Base-by-base conservation (phyloP, 805 yeast species). In the Monosporozyma solicola region DNA sequence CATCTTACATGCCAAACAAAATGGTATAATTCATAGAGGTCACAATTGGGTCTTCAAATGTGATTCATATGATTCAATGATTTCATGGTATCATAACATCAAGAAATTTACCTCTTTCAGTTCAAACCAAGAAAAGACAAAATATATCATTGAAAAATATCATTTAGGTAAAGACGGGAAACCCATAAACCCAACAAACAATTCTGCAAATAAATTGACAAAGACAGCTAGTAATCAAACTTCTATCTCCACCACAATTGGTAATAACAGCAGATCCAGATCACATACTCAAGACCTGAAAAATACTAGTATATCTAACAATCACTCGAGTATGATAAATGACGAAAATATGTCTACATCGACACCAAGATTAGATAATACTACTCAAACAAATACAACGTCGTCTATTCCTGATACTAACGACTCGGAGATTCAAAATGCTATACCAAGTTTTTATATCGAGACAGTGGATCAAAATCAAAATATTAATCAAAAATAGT, bases 1-100 rank as follows among this genome's bases (percentile, higher is more conserved):
- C 69, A 87, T 90, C 10, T 73, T 92, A 55, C 81, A 80, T 58
- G 81, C 90, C 16, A 87, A 85, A 62, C 83, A 84, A 57, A 80
- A 82, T 55, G 94, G 94, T 13, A 72, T 85, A 55, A 76, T 88
- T 57, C 84, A 83, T 56, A 77, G 88, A 62, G 87, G 89, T 45
- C 97, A 91, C 71, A 90, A 89, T 62, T 89, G 94, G 88, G 94
- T 91, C n/a, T 91, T 92, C 73, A 78, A 95, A 58, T 84, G 95
- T n/a, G 94, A 87, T 62, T 79, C 85, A 49, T 86, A 85, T 61
- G 85, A 83, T 44, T 69, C 78, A 33, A 87, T 90, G 92, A 80
- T 84, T 66, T 77, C 75, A 41, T 92, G 99, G 99, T 87, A 80
- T 68, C 80, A 80, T 58, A 95, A 87, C 63, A 75, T 92, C 59